Evolutionary conservation across 2,329 filamentous ascomycete genomes (phyloP).

Genomic region (Teratosphaeria gauchensis): DNA sequence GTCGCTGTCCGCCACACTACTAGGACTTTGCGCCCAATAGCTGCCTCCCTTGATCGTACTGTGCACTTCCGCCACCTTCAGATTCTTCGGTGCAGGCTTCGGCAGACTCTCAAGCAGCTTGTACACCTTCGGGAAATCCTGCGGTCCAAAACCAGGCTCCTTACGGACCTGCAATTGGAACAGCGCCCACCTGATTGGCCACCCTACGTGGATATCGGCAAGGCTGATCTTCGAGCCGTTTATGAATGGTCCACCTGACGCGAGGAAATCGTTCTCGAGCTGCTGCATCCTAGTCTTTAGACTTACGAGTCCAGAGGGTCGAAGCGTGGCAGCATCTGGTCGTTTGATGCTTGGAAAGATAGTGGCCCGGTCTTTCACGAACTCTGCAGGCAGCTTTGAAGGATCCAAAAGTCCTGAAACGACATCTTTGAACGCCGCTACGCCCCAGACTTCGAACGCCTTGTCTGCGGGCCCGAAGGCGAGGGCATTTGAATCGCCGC

Average conservation of each 20-base stretch:
- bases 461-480: constrained; percentile 16
- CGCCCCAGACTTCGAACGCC: constrained; percentile 19
- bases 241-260: constrained; percentile 11
- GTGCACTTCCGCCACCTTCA: constrained; percentile 17
- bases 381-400: constrained; percentile 12
- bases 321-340: constrained; percentile 12
- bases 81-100: constrained; percentile 7
- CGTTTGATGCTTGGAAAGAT: constrained; percentile 19
- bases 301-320: constrained; percentile 14
- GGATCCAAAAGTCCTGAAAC: constrained; percentile 14
- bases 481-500: constrained; percentile 2
- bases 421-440: constrained; percentile 14
- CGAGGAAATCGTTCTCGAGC: constrained; percentile 15
- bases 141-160: constrained; percentile 14
- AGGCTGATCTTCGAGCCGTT: constrained; percentile 13
- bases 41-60: constrained; percentile 12
- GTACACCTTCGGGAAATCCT: constrained; percentile 17
- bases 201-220: constrained; percentile 20
- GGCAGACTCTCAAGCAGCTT: constrained; percentile 18
- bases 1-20: constrained; percentile 11
- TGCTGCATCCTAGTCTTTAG: constrained; percentile 13
- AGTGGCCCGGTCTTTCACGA: constrained; percentile 18
- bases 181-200: constrained; percentile 16
- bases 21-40: constrained; percentile 10
- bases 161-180: constrained; percentile 11